phyloP scores from a whole-genome alignment of 495 filamentous ascomycete genomes.

The Penicillium lagena region DNA sequence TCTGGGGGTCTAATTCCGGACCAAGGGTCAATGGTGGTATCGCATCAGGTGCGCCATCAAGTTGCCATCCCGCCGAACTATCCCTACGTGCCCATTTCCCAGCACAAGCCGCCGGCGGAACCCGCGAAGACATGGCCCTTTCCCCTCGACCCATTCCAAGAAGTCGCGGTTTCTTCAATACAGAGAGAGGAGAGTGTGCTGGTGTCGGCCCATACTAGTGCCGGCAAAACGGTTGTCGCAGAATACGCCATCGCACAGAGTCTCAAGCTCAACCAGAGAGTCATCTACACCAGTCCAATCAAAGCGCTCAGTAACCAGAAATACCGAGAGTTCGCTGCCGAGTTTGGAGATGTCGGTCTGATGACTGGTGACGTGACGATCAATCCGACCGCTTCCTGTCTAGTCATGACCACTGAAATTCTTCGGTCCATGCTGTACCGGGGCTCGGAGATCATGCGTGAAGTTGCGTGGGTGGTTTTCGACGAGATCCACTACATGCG shows the following conservation, averaged over 20 bases:
- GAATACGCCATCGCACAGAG: constrained; percentile 98
- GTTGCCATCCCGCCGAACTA: constrained; percentile 91
- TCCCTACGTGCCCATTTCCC: constrained; percentile 83
- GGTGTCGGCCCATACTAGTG: constrained; percentile 95
- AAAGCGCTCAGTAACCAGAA: constrained; percentile 99
- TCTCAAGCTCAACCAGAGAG: constrained; percentile 91
- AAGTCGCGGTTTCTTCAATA: constrained; percentile 86
- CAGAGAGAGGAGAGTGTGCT: constrained; percentile 92
- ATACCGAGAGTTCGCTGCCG: constrained; percentile 88
- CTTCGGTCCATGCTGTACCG: constrained; percentile 96
- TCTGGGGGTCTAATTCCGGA: constrained; percentile 75
- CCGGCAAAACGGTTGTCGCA: constrained; percentile 95
- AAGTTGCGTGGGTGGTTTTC: constrained; percentile 96
- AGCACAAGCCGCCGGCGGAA: constrained; percentile 78
- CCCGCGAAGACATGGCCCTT: constrained; percentile 83
- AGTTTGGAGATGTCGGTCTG: constrained; percentile 93
- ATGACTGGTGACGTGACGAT: constrained; percentile 99
- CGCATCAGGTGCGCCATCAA: constrained; percentile 97
- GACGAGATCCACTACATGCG: constrained; percentile 99
- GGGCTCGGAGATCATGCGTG: constrained; percentile 98
- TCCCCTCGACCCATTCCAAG: constrained; percentile 93
- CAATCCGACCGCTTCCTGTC: constrained; percentile 93
- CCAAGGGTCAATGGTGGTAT: constrained; percentile 64
- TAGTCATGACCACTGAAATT: constrained; percentile 99
- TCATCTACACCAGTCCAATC: constrained; percentile 99